Base-by-base conservation (phyloP, 441 rosid species). In the Pelargonium australe region DNA sequence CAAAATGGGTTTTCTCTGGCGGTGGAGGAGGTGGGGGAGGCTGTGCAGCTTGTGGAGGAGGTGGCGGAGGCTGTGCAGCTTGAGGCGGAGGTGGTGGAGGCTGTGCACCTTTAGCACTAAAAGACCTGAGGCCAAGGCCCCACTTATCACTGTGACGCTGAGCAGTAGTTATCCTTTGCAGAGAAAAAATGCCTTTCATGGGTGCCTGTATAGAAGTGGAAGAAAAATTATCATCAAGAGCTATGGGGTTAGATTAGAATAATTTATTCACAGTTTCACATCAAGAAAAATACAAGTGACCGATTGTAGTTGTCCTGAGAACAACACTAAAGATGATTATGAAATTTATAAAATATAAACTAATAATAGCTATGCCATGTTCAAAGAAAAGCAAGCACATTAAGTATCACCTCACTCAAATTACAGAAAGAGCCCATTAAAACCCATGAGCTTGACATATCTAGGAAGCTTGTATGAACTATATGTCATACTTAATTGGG, bases 1-100 rank as follows among this genome's bases (percentile, higher is more conserved):
- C 98, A 63, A 95, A 95, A 80, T 90, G 97, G 73, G 99, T 90
- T 85, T 92, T 95, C 82, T 95, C 98, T 0, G 94, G 96, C 68
- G 98, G 95, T 0, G 99, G 98, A 19, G 99, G 99, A 7, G 96
- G 95, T 0, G 82, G 78, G 0, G 80, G 78, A n/a, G 94, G 82
- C 79, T 84, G 92, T 51, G 96, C 87, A 77, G 89, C 92, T 78
- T 89, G 90, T 0, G 99, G 98, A 19, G 99, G 99, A 6, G 96
- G 95, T 0, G 82, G 78, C 0, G 80, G 78, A n/a, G 94, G 82
- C 78, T 84, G 92, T 51, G 96, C 87, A 77, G 89, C 94, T 78
- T 89, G 90, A 0, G 99, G 98, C 16, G 99, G 99, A 7, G 96
- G 95, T 0, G 82, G 78, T 0, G 80, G 78, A n/a, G 94, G 82